Evolutionary conservation across 2,329 filamentous ascomycete genomes (phyloP).

Genomic region (Botrytis paeoniae): DNA sequence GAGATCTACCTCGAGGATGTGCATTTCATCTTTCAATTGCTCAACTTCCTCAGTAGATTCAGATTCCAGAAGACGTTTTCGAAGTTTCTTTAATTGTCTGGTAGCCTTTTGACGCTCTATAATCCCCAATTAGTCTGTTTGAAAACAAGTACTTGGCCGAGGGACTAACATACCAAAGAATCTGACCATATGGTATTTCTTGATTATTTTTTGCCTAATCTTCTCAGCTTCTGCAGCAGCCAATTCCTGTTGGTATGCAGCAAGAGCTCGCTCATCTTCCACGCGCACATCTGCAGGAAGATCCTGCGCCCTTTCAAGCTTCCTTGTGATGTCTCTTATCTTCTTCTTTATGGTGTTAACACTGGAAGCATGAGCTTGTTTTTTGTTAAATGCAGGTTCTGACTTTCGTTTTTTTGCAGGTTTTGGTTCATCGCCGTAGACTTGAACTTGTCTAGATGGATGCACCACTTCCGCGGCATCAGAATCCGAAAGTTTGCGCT

Average conservation of each 20-base stretch:
- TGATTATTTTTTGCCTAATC: conserved; percentile 66
- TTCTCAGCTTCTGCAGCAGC: conserved; percentile 57
- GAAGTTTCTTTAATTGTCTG: conserved; percentile 62
- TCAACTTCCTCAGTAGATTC: conserved; percentile 51
- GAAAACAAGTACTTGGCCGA: neutral
- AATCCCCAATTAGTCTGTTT: conserved; percentile 19
- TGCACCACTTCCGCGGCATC: conserved; percentile 33
- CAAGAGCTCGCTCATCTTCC: conserved; percentile 70
- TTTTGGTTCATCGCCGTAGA: conserved; percentile 34
- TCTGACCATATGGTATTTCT: conserved; percentile 77
- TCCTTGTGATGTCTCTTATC: conserved; percentile 65
- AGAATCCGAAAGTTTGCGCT: conserved; percentile 32
- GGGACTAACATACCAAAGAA: conserved; percentile 65
- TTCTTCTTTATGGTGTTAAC: conserved; percentile 67
- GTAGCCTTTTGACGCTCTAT: conserved; percentile 71
- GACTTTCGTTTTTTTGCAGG: conserved; percentile 35
- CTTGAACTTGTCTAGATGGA: conserved; percentile 36
- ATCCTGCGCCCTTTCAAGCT: conserved; percentile 57
- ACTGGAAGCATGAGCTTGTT: conserved; percentile 37
- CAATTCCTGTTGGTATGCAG: conserved; percentile 63
- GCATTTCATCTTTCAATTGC: conserved; percentile 55
- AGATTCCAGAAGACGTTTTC: conserved; percentile 53
- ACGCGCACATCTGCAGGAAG: conserved; percentile 66
- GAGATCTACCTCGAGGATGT: conserved; percentile 68
- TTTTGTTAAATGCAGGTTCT: conserved; percentile 32